Conservation (phyloP, 73 alveolate genomes). For the Durusdinium trenchii region DNA sequence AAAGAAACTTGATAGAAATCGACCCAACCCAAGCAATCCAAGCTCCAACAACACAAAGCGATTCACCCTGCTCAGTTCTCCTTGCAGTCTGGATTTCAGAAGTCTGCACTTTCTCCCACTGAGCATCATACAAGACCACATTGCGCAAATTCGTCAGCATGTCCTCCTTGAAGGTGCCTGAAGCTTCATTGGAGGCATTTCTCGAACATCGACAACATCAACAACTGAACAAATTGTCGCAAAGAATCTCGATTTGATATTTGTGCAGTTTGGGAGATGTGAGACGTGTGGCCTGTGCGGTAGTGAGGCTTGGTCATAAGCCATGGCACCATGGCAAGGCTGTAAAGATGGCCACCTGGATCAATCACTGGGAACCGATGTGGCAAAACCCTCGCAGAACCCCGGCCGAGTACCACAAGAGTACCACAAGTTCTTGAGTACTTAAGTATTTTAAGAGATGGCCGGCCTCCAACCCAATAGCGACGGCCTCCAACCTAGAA, state of each 20-base stretch:
- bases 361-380: too few species aligned
- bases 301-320: slow-evolving; percentile 83
- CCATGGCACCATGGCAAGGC: slow-evolving; percentile 83
- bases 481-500: too few species aligned
- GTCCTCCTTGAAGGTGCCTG: slow-evolving; percentile 74
- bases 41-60: not conserved
- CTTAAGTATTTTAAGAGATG: too few species aligned
- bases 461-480: too few species aligned
- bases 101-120: too few species aligned
- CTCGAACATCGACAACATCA: not conserved
- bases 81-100: not conserved
- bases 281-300: slow-evolving; percentile 28
- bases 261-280: not conserved
- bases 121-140: slow-evolving; percentile 31
- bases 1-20: not conserved
- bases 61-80: not conserved
- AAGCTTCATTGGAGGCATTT: not conserved
- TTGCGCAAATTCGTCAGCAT: slow-evolving; percentile 69
- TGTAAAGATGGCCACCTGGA: slow-evolving; percentile 74
- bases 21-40: not conserved
- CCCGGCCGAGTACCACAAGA: too few species aligned
- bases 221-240: not conserved
- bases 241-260: not conserved
- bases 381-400: too few species aligned
- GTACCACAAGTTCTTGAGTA: too few species aligned